phyloP scores from a whole-genome alignment of 805 yeast genomes.

The Ogataea henricii region DNA sequence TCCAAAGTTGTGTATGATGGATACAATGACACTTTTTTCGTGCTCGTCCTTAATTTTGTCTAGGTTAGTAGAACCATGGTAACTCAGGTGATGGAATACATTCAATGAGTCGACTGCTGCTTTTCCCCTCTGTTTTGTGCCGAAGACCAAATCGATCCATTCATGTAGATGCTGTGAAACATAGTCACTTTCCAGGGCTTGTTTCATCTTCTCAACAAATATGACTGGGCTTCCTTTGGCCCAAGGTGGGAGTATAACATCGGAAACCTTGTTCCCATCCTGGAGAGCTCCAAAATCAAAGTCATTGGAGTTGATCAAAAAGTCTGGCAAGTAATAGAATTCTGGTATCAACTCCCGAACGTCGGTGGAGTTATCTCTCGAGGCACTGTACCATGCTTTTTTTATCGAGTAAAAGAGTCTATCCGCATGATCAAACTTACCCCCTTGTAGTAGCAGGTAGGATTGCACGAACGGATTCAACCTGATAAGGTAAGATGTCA shows the following conservation, averaged over 20 bases:
- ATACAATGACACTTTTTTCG: slow-evolving; percentile 75
- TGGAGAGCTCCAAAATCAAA: slow-evolving; percentile 75
- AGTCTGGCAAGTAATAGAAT: slow-evolving; percentile 80
- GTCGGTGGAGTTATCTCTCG: slow-evolving; percentile 80
- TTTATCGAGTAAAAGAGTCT: slow-evolving; percentile 71
- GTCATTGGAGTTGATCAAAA: slow-evolving; percentile 62
- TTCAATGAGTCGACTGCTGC: slow-evolving; percentile 68
- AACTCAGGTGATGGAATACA: slow-evolving; percentile 82
- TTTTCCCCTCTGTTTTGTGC: slow-evolving; percentile 73
- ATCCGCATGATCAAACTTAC: slow-evolving; percentile 87
- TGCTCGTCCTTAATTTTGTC: slow-evolving; percentile 72
- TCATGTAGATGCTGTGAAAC: slow-evolving; percentile 74
- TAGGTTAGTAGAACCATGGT: slow-evolving; percentile 79
- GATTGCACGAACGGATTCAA: slow-evolving; percentile 81
- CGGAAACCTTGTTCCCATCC: slow-evolving; percentile 52
- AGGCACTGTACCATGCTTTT: slow-evolving; percentile 82
- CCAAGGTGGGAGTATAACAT: slow-evolving; percentile 83
- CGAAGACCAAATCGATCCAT: slow-evolving; percentile 88
- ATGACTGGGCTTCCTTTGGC: slow-evolving; percentile 74
- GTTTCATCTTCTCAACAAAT: slow-evolving; percentile 73
- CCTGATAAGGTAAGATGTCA: slow-evolving; percentile 75
- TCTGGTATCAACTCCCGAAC: slow-evolving; percentile 88
- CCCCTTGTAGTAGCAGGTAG: slow-evolving; percentile 78
- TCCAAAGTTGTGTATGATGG: slow-evolving; percentile 89
- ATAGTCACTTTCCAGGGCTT: slow-evolving; percentile 80